Conservation (phyloP, 179 eudicot genomes). For the Drosera spatulata region DNA sequence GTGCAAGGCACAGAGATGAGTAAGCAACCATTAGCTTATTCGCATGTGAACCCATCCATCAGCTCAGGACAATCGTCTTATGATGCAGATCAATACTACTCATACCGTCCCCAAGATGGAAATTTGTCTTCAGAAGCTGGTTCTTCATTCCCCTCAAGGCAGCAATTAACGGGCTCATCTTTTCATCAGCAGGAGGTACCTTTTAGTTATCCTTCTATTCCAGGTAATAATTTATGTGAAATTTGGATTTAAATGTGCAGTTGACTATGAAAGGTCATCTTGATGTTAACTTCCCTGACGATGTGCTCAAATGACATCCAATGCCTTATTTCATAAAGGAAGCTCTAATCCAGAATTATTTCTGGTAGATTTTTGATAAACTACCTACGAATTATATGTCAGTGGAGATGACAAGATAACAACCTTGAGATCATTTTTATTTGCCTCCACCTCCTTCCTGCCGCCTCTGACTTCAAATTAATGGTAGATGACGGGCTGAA, state of each 20-base stretch:
- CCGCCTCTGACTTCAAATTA: too few relatives aligned
- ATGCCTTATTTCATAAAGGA: neutral
- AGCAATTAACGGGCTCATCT: constrained; percentile 37
- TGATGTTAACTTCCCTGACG: neutral
- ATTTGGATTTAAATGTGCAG: constrained; percentile 39
- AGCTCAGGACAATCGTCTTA: constrained; percentile 37
- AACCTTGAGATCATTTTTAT: too few relatives aligned
- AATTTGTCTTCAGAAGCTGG: constrained; percentile 31
- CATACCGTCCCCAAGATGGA: constrained; percentile 44
- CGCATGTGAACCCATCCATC: constrained; percentile 37
- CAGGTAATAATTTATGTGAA: constrained; percentile 74
- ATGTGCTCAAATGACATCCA: neutral
- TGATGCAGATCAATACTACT: constrained; percentile 33
- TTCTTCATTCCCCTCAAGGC: constrained; percentile 37
- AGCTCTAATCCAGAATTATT: neutral
- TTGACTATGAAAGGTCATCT: constrained; percentile 5
- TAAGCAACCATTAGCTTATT: constrained; percentile 25
- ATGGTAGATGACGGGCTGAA: too few relatives aligned
- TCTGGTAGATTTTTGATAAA: neutral
- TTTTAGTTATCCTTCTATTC: constrained; percentile 96
- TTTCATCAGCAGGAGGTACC: constrained; percentile 99
- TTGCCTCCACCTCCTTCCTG: too few relatives aligned
- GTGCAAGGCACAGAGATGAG: constrained; percentile 28
- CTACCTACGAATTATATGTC: too few relatives aligned
- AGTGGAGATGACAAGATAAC: too few relatives aligned